phyloP scores from a whole-genome alignment of 306 rosid species.

The Nissolia schottii region DNA sequence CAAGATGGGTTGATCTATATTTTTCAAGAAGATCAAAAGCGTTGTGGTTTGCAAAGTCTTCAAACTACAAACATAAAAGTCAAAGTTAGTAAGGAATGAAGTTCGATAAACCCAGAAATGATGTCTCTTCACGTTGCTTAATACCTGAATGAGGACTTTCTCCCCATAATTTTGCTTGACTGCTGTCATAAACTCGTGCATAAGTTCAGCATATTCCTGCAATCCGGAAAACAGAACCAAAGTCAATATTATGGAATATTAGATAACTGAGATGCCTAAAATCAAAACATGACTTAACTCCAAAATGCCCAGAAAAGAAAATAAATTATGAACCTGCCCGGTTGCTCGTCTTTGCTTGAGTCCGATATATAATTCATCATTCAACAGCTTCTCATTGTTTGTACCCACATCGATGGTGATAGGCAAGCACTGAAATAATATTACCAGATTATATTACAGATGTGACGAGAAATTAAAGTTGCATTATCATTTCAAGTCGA shows the following conservation, averaged over 20 bases:
- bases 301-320: not conserved
- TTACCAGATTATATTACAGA: conserved; percentile 7
- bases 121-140: not conserved
- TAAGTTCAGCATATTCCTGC: conserved; percentile 88
- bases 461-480: not conserved
- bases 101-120: conserved; percentile 8
- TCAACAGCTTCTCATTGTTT: conserved; percentile 81
- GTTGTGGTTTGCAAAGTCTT: conserved; percentile 99
- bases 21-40: conserved; percentile 92
- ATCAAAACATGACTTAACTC: conserved; percentile 9
- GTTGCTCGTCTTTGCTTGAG: conserved; percentile 93
- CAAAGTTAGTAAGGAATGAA: not conserved
- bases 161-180: conserved; percentile 90
- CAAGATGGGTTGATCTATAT: conserved; percentile 91
- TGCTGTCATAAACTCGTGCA: conserved; percentile 89
- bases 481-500: conserved; percentile 4
- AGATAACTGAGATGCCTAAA: not conserved
- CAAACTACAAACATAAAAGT: conserved; percentile 53
- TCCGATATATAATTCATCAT: conserved; percentile 92
- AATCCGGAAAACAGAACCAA: not conserved
- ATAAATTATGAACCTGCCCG: conserved; percentile 63
- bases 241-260: conserved; percentile 4
- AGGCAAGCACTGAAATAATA: conserved; percentile 79
- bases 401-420: conserved; percentile 98
- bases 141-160: conserved; percentile 90